Evolutionary conservation across 225 moss, liverwort and hornwort genomes (phyloP), one percentile per base, ranked within the genome.

Genomic region (Marchantia polymorpha): DNA sequence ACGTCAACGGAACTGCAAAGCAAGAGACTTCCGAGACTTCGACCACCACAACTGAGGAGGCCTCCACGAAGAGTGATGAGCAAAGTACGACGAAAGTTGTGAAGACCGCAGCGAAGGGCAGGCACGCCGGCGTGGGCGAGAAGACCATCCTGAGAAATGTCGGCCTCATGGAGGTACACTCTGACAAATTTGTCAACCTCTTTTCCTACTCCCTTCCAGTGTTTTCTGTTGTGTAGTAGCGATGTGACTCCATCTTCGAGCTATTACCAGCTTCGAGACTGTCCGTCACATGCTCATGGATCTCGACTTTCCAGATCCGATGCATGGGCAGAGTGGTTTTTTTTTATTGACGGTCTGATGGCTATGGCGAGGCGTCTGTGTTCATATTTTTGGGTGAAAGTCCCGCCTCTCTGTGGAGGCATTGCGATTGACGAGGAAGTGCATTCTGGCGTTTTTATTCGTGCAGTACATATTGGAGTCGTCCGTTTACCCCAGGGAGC

Each of bases 391-490:
- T n/a, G 23, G 61, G n/a, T 23, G 61, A 23, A 61, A n/a, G 12
- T 58, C 12, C 39, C 39, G 39, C 39, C 39, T 39, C 39, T 39
- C 39, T 39, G 13, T 58, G 13, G 17, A 61, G n/a, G 14, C n/a
- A 61, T 23, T 61, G 61, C 23, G 61, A 66, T 30, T 27, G 22
- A 17, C 20, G 16, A 1, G 20, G 9, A 0, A 7, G 69, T 25
- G 51, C 20, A 72, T 23, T 52, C 10, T 52, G 12, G 26, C 54
- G 73, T 46, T 13, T 25, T 7, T 77, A 77, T 26, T 22, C 84
- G n/a, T 74, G 87, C 90, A 95, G 95, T 96, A 96, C 70, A 87
- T 96, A 60, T 84, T 96, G 71, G 91, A 92, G 76, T 91, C 94
- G 0, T 94, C 84, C 65, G 92, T 92, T 51, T 94, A 94, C 60